Evolutionary conservation across 2,329 filamentous ascomycete species (phyloP), one percentile per base, ranked within the genome.

Genomic region (Colletotrichum tropicicola): DNA sequence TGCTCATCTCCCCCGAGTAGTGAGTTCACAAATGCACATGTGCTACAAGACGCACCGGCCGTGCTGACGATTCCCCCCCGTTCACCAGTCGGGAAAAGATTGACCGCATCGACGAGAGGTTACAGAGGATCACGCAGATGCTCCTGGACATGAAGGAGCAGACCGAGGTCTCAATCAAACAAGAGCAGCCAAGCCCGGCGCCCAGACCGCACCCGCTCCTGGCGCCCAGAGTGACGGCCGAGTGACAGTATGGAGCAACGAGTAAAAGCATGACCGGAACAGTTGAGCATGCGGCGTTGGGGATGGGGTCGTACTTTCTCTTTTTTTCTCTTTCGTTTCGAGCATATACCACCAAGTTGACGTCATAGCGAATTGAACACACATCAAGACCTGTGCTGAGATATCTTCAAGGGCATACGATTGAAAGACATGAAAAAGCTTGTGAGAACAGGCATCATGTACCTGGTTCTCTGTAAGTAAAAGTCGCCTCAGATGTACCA

Each of bases 1-100:
- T 61, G 23, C 43, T 56, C 1, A 61, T 61, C 8, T 61, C 58
- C 6, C 41, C 49, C 15, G 58, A 61, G 19, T 61, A 61, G 58
- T 61, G 25, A 5, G 51, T n/a, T 21, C n/a, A 5, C 28, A 35
- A 2, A 13, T n/a, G n/a, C n/a, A n/a, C 8, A 1, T 4, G 3
- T 3, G 6, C 45, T 15, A 1, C 1, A 19, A 17, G 1, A 2
- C n/a, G 2, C 12, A 0, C 17, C 17, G 8, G 3, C 13, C 25
- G 9, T 15, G 21, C 23, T 54, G 15, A 52, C 15, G 4, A 15
- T 10, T 12, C n/a, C 7, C 9, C 1, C 7, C 5, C 2, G n/a
- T n/a, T n/a, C n/a, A 41, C 13, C 2, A 61, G 58, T 19, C 27
- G 32, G 10, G 41, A 39, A 2, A 61, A 43, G 7, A 47, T 55